phyloP scores from a whole-genome alignment of 306 rosid species.

The Dalbergia cochinchinensis region DNA sequence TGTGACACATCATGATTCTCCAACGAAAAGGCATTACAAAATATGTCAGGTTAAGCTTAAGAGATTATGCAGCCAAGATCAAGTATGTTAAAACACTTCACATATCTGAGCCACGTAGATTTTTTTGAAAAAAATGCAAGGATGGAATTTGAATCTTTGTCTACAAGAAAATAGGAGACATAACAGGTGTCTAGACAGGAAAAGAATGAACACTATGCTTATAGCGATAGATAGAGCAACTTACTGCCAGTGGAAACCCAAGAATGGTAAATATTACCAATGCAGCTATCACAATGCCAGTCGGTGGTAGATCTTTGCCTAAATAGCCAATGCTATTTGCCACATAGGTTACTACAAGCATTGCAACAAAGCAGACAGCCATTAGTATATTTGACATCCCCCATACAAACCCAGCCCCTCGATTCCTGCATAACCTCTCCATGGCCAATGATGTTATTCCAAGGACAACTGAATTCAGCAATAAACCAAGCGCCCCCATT shows the following conservation, averaged over 20 bases:
- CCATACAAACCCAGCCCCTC: conserved; percentile 94
- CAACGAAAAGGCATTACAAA: too few relatives aligned
- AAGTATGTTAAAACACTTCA: conserved; percentile 9
- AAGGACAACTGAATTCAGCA: conserved; percentile 90
- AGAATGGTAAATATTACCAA: conserved; percentile 76
- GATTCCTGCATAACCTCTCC: conserved; percentile 88
- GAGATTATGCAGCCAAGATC: too few relatives aligned
- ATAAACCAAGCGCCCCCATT: conserved; percentile 93
- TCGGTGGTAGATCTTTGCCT: conserved; percentile 71
- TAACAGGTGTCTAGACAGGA: not conserved
- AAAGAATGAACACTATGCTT: conserved; percentile 34
- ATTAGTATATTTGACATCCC: conserved; percentile 83
- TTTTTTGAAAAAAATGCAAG: conserved; percentile 23
- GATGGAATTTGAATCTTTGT: not conserved
- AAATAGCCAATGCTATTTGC: conserved; percentile 61
- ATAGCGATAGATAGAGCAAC: conserved; percentile 52
- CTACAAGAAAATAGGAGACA: conserved; percentile 27
- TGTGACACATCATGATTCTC: too few relatives aligned
- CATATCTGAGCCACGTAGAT: not conserved
- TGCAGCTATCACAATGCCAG: conserved; percentile 71
- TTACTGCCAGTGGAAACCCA: conserved; percentile 88
- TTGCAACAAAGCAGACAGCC: conserved; percentile 81
- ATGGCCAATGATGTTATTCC: conserved; percentile 87
- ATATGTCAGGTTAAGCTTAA: too few relatives aligned
- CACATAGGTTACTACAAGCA: conserved; percentile 77